Conservation (phyloP, 2,329 filamentous ascomycete genomes). For the Penicillium sumatraense region DNA sequence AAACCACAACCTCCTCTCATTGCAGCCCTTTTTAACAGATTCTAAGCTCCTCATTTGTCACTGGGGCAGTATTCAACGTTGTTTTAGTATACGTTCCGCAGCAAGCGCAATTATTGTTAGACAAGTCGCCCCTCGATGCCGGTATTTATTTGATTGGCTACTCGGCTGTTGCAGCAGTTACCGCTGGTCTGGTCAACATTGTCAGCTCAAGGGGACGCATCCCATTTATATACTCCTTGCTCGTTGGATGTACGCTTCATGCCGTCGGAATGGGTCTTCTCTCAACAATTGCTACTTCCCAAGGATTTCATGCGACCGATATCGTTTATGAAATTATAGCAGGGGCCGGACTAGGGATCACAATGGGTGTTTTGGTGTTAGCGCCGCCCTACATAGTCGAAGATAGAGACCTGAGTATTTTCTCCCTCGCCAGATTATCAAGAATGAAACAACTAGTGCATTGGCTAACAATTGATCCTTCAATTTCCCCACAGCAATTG, state of each 20-base stretch:
- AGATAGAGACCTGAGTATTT: slow-evolving; percentile 31
- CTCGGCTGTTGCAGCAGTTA: slow-evolving; percentile 27
- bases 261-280: slow-evolving; percentile 32
- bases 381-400: slow-evolving; percentile 31
- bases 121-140: slow-evolving; percentile 30
- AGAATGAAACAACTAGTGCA: neutral
- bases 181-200: slow-evolving; percentile 27
- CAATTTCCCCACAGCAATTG: slow-evolving; percentile 22
- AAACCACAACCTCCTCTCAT: neutral
- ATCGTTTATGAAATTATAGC: slow-evolving; percentile 28
- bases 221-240: slow-evolving; percentile 33
- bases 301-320: slow-evolving; percentile 26
- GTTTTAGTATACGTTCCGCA: slow-evolving; percentile 36
- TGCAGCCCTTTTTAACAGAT: neutral
- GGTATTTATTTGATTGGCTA: slow-evolving; percentile 33
- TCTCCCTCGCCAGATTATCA: neutral
- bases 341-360: slow-evolving; percentile 28
- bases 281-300: slow-evolving; percentile 22
- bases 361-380: slow-evolving; percentile 28
- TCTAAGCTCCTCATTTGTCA: slow-evolving; percentile 30
- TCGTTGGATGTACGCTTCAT: slow-evolving; percentile 30
- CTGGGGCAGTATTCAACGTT: slow-evolving; percentile 32
- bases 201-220: slow-evolving; percentile 27
- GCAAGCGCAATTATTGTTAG: slow-evolving; percentile 30
- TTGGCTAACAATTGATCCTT: slow-evolving; percentile 2